phyloP scores from a whole-genome alignment of 2,329 filamentous ascomycete genomes.

The Stagonosporopsis vannaccii region DNA sequence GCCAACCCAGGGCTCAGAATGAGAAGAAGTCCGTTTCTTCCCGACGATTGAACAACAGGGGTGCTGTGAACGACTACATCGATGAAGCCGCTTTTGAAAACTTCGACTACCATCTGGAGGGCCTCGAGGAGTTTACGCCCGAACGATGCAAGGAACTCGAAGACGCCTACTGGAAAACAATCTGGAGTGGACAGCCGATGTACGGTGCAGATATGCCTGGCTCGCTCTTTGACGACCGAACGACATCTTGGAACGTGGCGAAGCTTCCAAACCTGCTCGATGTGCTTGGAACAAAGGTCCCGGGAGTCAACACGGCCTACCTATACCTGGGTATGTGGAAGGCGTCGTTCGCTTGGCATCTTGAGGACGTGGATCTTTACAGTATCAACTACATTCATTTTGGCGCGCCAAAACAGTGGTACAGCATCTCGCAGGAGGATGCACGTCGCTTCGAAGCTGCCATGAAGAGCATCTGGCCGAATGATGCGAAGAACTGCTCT shows the following conservation, averaged over 20 bases:
- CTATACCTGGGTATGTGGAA: constrained; percentile 99
- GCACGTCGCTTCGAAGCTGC: constrained; percentile 90
- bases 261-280: constrained; percentile 93
- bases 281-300: constrained; percentile 92
- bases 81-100: constrained; percentile 90
- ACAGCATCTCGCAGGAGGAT: constrained; percentile 96
- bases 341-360: constrained; percentile 97
- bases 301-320: constrained; percentile 97
- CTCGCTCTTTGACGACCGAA: constrained; percentile 87
- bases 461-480: constrained; percentile 95
- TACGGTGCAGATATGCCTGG: constrained; percentile 98
- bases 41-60: constrained; percentile 82
- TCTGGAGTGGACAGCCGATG: constrained; percentile 92
- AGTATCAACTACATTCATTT: constrained; percentile 99
- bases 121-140: constrained; percentile 83
- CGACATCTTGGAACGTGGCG: constrained; percentile 89
- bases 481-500: constrained; percentile 92
- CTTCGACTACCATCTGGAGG: constrained; percentile 88
- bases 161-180: constrained; percentile 93
- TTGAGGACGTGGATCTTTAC: constrained; percentile 98
- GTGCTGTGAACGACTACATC: constrained; percentile 78
- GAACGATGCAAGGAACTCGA: constrained; percentile 96
- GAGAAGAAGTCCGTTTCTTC: constrained; percentile 77
- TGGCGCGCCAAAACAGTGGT: constrained; percentile 98
- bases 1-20: constrained; percentile 53